Evolutionary conservation across 2,329 filamentous ascomycete species (phyloP).

Genomic region (Diaporthe amygdali): DNA sequence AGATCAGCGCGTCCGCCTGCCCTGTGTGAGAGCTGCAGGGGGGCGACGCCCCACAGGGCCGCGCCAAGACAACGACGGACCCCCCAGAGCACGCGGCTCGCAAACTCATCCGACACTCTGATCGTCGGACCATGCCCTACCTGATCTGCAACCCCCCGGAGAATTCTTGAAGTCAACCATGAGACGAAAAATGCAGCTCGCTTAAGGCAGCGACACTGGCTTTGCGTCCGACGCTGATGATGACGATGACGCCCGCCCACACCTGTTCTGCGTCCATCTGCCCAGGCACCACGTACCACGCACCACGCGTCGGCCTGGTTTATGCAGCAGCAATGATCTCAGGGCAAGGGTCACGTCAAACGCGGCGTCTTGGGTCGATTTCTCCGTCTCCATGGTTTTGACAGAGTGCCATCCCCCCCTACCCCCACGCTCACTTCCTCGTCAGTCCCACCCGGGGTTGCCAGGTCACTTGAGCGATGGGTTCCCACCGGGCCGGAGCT

Average conservation of each 20-base stretch:
- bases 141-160: not conserved
- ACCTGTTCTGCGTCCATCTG: not conserved
- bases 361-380: not conserved
- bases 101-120: constrained; percentile 14
- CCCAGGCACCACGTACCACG: not conserved
- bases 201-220: no score
- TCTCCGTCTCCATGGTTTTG: not conserved
- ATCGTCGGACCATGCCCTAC: constrained; percentile 15
- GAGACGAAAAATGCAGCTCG: constrained; percentile 12
- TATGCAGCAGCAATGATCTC: not conserved
- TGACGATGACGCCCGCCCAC: not conserved
- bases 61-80: not conserved
- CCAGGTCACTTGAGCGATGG: not conserved
- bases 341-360: not conserved
- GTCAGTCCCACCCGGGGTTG: not conserved
- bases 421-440: not conserved
- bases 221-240: no score
- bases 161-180: not conserved
- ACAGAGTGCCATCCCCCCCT: not conserved
- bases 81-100: not conserved
- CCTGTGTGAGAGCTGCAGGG: not conserved
- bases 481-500: not conserved
- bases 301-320: not conserved
- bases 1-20: constrained; percentile 3
- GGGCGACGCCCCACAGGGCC: not conserved